phyloP scores from a whole-genome alignment of 805 yeast species.

The Suhomyces sp. region DNA sequence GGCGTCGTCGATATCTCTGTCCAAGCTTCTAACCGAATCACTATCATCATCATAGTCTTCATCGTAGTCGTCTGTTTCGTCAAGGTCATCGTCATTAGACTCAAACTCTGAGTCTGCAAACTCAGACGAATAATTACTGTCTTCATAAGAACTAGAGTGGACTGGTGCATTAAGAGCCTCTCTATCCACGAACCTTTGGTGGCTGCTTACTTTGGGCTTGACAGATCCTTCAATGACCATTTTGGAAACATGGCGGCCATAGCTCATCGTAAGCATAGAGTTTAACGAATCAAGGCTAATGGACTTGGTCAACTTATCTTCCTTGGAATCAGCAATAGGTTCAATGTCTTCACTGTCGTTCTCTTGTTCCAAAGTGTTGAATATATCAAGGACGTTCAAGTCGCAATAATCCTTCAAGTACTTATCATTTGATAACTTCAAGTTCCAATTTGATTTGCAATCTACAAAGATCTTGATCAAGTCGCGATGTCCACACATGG shows the following conservation, averaged over 20 bases:
- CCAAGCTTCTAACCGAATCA: constrained; percentile 7
- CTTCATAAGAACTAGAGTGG: constrained; percentile 3
- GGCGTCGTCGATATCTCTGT: background rate
- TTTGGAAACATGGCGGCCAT: constrained; percentile 40
- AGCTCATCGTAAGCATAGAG: constrained; percentile 36
- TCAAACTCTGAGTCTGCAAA: constrained; percentile 37
- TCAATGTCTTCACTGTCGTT: constrained; percentile 10
- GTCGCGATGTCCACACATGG: constrained; percentile 68
- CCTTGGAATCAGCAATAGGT: constrained; percentile 7
- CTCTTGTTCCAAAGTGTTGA: constrained; percentile 24
- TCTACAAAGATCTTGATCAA: constrained; percentile 59
- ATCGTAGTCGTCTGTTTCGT: constrained; percentile 31
- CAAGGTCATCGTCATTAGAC: constrained; percentile 26
- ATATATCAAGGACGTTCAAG: constrained; percentile 42
- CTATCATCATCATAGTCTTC: constrained; percentile 15
- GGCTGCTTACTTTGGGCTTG: constrained; percentile 1
- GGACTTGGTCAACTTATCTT: constrained; percentile 26
- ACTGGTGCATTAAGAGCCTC: constrained; percentile 6
- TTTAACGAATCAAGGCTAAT: constrained; percentile 39
- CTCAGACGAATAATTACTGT: constrained; percentile 16
- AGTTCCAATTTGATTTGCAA: constrained; percentile 58
- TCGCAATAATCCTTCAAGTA: constrained; percentile 42
- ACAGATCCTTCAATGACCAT: constrained; percentile 29
- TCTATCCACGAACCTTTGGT: constrained; percentile 9
- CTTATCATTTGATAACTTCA: constrained; percentile 51